phyloP scores from a whole-genome alignment of 805 yeast genomes.

The Candida parachauliodes region DNA sequence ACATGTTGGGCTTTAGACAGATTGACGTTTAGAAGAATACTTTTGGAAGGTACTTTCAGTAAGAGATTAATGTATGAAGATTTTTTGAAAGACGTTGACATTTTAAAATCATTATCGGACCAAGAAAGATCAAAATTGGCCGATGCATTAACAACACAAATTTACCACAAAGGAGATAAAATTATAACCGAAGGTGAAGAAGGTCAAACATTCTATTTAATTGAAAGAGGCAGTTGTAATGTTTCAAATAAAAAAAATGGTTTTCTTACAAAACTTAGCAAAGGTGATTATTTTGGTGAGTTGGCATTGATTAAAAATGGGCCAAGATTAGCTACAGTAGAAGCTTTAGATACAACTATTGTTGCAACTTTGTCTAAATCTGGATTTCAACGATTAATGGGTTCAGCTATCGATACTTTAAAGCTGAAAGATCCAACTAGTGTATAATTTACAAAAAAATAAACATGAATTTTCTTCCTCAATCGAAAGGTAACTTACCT shows the following conservation, averaged over 20 bases:
- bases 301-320: slow-evolving; percentile 86
- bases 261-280: slow-evolving; percentile 52
- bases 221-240: slow-evolving; percentile 75
- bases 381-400: slow-evolving; percentile 90
- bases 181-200: slow-evolving; percentile 83
- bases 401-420: slow-evolving; percentile 89
- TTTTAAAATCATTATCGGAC: slow-evolving; percentile 64
- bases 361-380: slow-evolving; percentile 91
- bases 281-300: slow-evolving; percentile 96
- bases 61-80: slow-evolving; percentile 89
- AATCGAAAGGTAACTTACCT: slow-evolving; percentile 30
- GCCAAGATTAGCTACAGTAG: slow-evolving; percentile 93
- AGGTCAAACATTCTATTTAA: slow-evolving; percentile 44
- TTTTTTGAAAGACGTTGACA: slow-evolving; percentile 82
- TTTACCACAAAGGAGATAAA: slow-evolving; percentile 63
- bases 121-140: slow-evolving; percentile 90
- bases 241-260: slow-evolving; percentile 65
- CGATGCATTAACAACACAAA: slow-evolving; percentile 84
- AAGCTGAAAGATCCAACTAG: slow-evolving; percentile 80
- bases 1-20: slow-evolving; percentile 88
- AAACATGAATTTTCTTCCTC: slow-evolving; percentile 14
- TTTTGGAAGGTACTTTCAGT: slow-evolving; percentile 85
- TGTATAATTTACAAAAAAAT: neutral
- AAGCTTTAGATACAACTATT: slow-evolving; percentile 68
- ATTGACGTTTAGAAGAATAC: slow-evolving; percentile 84